Evolutionary conservation across 2,329 filamentous ascomycete genomes (phyloP).

Genomic region (Xenoacremonium recifei): DNA sequence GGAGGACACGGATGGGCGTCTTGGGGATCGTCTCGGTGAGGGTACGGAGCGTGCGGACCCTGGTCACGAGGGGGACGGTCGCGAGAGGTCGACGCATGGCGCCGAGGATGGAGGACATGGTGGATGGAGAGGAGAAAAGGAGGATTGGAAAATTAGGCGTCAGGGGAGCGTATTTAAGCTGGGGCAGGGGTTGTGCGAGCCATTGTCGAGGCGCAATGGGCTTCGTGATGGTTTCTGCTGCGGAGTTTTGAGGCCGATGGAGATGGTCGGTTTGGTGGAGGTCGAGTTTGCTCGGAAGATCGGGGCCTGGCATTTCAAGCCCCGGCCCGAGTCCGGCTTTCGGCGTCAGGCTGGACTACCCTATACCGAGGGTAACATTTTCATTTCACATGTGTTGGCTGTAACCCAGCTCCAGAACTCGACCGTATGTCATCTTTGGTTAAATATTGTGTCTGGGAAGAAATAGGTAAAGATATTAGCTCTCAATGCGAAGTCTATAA

Average conservation of each 20-base stretch:
- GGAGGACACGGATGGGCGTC: constrained; percentile 68
- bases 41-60: constrained; percentile 14
- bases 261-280: constrained; percentile 9
- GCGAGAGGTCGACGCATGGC: constrained; percentile 13
- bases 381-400: too few relatives aligned
- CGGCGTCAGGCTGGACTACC: too few relatives aligned
- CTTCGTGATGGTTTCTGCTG: constrained; percentile 48
- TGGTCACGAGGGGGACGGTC: constrained; percentile 9
- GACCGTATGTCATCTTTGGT: too few relatives aligned
- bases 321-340: too few relatives aligned
- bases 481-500: too few relatives aligned
- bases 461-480: too few relatives aligned
- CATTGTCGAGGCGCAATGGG: constrained; percentile 31
- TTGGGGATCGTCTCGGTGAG: constrained; percentile 50
- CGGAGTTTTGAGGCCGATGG: constrained; percentile 42
- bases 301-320: too few relatives aligned
- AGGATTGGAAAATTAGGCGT: constrained; percentile 7
- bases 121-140: constrained; percentile 2
- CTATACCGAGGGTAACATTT: too few relatives aligned
- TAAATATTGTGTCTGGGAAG: too few relatives aligned
- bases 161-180: constrained; percentile 10
- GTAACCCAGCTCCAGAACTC: too few relatives aligned
- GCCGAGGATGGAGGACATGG: constrained; percentile 2
- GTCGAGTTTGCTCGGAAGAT: constrained; percentile 6
- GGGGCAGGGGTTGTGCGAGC: too few relatives aligned